These are phyloP conservation scores for Colletotrichum cordylinicola DNA, from an alignment of 2,329 filamentous ascomycete species.

Conservation along the genomic window DNA sequence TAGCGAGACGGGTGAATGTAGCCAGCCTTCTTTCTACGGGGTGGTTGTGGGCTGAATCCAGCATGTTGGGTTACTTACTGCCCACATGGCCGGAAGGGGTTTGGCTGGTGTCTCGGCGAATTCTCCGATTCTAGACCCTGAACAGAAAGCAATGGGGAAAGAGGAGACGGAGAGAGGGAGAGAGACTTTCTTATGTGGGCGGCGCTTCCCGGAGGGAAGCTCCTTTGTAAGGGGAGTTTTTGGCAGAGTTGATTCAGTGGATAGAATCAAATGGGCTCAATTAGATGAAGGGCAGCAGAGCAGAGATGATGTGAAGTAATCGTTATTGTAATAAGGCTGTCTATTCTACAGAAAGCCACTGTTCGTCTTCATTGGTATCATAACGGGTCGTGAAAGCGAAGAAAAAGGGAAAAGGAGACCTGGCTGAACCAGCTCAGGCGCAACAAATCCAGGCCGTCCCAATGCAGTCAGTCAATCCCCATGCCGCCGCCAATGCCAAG, in stretches of 20 bases:
- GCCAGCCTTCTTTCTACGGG: neutral
- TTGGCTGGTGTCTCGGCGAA: slow-evolving; percentile 2
- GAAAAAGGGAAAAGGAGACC: neutral
- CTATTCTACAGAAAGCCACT: neutral
- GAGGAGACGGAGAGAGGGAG: neutral
- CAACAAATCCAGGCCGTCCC: neutral
- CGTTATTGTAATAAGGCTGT: neutral
- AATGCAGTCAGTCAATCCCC: neutral
- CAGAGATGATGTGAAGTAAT: neutral
- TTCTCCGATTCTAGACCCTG: neutral
- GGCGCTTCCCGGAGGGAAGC: neutral
- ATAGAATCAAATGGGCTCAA: neutral
- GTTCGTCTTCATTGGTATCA: slow-evolving; percentile 11
- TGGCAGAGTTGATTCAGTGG: neutral
- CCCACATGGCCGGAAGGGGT: neutral
- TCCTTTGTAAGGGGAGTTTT: no score
- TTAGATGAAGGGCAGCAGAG: neutral
- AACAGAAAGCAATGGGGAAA: neutral
- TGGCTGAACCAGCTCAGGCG: neutral
- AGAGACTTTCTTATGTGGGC: neutral
- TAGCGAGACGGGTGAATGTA: neutral
- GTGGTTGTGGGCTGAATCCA: neutral
- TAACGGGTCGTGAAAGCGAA: slow-evolving; percentile 7
- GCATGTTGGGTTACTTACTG: neutral
- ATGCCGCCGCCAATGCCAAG: neutral